These are phyloP conservation scores for Raddia guianensis DNA, from an alignment of 176 grass and related monocot species.

Conservation along the genomic window DNA sequence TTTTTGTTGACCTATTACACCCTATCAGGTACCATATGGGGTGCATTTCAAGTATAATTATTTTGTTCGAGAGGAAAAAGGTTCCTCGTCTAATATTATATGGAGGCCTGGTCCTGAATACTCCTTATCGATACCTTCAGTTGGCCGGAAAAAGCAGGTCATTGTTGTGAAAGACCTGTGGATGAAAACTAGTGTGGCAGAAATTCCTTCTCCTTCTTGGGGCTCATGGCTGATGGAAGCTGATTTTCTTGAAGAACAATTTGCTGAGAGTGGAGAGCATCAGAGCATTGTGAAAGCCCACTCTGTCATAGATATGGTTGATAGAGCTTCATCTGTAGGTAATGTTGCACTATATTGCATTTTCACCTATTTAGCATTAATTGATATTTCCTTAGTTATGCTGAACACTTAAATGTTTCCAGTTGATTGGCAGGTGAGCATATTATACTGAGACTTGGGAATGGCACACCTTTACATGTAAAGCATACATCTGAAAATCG, in stretches of 20 bases:
- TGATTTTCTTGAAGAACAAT: constrained; percentile 43
- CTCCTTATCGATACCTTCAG: constrained; percentile 76
- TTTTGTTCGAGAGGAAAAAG: constrained; percentile 68
- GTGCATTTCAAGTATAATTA: constrained; percentile 98
- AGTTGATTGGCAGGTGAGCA: constrained; percentile 88
- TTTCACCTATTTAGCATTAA: constrained; percentile 33
- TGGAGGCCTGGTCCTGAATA: constrained; percentile 86
- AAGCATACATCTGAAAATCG: constrained; percentile 45
- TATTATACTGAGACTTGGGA: constrained; percentile 62
- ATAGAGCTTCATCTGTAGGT: constrained; percentile 57
- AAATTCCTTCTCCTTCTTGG: constrained; percentile 62
- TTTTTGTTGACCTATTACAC: constrained; percentile 15
- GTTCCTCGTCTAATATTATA: constrained; percentile 56
- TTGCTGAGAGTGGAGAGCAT: constrained; percentile 32
- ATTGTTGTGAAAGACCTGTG: constrained; percentile 86
- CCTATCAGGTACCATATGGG: constrained; percentile 83
- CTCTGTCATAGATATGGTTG: constrained; percentile 28
- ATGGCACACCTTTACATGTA: constrained; percentile 54
- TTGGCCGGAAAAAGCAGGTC: constrained; percentile 54
- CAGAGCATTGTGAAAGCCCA: constrained; percentile 36
- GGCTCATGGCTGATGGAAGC: constrained; percentile 80
- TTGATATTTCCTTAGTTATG: constrained; percentile 42
- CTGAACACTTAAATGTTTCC: constrained; percentile 96
- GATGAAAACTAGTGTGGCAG: constrained; percentile 58
- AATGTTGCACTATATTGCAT: constrained; percentile 40